Evolutionary conservation across 2,329 filamentous ascomycete genomes (phyloP).

Genomic region (Diaporthe velutina): DNA sequence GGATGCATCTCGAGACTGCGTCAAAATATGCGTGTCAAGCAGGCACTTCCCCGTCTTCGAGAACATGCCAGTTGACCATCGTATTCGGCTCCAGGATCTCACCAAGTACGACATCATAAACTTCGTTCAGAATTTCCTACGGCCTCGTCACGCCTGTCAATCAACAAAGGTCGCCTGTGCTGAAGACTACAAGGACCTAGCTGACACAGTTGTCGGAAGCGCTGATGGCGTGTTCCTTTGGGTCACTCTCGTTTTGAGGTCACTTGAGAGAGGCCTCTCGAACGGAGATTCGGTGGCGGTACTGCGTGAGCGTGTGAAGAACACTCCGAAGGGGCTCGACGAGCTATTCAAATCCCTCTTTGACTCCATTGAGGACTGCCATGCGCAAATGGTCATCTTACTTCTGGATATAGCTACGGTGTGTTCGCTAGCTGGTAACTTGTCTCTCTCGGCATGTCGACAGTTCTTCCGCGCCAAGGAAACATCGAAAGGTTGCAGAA

Average conservation of each 20-base stretch:
- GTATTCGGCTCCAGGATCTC: background rate
- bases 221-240: background rate
- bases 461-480: background rate
- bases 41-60: background rate
- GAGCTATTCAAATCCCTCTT: background rate
- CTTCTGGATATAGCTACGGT: background rate
- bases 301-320: background rate
- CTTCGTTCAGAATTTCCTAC: background rate
- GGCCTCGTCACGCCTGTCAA: rapidly evolving
- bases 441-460: background rate
- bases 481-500: background rate
- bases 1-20: background rate
- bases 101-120: background rate
- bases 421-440: rapidly evolving
- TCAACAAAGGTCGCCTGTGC: background rate
- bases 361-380: background rate
- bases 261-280: background rate
- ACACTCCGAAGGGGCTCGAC: background rate
- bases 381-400: background rate
- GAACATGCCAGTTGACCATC: background rate
- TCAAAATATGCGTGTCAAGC: background rate
- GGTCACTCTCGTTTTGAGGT: background rate
- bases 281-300: background rate
- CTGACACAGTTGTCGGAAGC: background rate
- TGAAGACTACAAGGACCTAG: background rate